These are phyloP conservation scores for Alternaria incomplexa DNA, from an alignment of 2,329 filamentous ascomycete species.

Conservation along the genomic window DNA sequence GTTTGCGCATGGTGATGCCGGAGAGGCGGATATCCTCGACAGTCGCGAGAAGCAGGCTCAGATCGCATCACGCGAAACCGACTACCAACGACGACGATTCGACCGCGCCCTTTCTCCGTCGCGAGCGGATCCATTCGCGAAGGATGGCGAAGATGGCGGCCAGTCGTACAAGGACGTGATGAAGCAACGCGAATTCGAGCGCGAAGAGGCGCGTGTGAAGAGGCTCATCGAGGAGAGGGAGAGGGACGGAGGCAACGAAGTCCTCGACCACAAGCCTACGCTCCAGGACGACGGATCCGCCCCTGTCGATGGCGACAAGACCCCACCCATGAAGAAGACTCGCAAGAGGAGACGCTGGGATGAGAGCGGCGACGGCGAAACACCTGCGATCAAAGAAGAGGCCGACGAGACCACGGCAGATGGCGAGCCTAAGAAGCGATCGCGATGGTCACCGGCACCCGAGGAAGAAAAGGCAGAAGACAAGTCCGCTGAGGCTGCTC, in stretches of 20 bases:
- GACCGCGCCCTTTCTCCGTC: constrained; percentile 83
- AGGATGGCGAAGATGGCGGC: constrained; percentile 74
- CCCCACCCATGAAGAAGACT: constrained; percentile 65
- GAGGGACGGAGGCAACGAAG: constrained; percentile 64
- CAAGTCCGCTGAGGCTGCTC: constrained; percentile 64
- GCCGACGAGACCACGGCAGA: constrained; percentile 25
- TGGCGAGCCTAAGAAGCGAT: constrained; percentile 60
- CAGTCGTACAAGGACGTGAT: constrained; percentile 89
- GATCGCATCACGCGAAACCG: constrained; percentile 91
- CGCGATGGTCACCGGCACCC: constrained; percentile 77
- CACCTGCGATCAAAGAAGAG: constrained; percentile 20
- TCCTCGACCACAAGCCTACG: constrained; percentile 72
- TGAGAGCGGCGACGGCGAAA: constrained; percentile 60
- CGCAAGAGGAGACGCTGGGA: constrained; percentile 94
- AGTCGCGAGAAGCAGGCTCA: constrained; percentile 87
- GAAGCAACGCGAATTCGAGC: constrained; percentile 86
- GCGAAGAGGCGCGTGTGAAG: constrained; percentile 87
- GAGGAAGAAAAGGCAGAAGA: constrained; percentile 24
- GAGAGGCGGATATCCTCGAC: constrained; percentile 88
- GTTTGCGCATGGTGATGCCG: constrained; percentile 86
- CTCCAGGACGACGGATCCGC: constrained; percentile 66
- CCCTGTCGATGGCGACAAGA: constrained; percentile 75
- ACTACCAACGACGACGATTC: constrained; percentile 96
- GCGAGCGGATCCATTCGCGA: constrained; percentile 82
- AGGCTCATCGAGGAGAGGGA: constrained; percentile 80